Conservation (phyloP, 2,329 filamentous ascomycete species). For the Botrytis porri region DNA sequence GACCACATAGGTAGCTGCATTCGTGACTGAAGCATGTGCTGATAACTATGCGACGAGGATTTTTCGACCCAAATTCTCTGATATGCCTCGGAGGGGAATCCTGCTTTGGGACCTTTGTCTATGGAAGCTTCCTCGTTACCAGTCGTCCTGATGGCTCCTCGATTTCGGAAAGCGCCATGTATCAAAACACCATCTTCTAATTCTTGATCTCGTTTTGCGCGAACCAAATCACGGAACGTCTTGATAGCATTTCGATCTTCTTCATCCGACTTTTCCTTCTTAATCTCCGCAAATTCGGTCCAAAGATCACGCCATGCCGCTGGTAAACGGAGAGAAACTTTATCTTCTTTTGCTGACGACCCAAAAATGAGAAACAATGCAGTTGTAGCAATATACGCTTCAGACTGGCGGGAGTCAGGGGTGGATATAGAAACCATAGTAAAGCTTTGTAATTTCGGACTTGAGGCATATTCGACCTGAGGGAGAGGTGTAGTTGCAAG, state of each 20-base stretch:
- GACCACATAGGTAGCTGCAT: slow-evolving; percentile 86
- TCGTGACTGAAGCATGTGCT: slow-evolving; percentile 50
- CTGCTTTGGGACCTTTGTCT: slow-evolving; percentile 38
- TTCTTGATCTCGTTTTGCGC: slow-evolving; percentile 65
- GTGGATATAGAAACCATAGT: slow-evolving; percentile 75
- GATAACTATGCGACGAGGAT: slow-evolving; percentile 62
- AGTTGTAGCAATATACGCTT: slow-evolving; percentile 78
- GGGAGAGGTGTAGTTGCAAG: slow-evolving; percentile 40
- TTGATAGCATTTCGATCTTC: slow-evolving; percentile 67
- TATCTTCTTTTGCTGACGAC: slow-evolving; percentile 79
- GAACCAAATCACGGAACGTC: slow-evolving; percentile 66
- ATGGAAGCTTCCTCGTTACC: slow-evolving; percentile 48
- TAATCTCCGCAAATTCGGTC: slow-evolving; percentile 69
- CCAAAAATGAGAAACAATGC: slow-evolving; percentile 80
- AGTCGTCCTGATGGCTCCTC: slow-evolving; percentile 47
- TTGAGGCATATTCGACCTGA: slow-evolving; percentile 35
- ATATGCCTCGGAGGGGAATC: slow-evolving; percentile 42
- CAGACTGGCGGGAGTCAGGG: slow-evolving; percentile 75
- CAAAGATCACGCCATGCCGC: slow-evolving; percentile 82
- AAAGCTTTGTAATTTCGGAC: slow-evolving; percentile 57
- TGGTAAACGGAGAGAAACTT: slow-evolving; percentile 74
- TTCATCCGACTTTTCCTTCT: slow-evolving; percentile 67
- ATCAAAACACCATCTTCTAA: slow-evolving; percentile 73
- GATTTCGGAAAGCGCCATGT: slow-evolving; percentile 70
- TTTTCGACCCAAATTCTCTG: slow-evolving; percentile 56